A percentile compares a stretch with the other conserved stretches of the same genome.
Conservation (phyloP, 768 basidiomycete species). For the Rhizopogon vesiculosus region DNA sequence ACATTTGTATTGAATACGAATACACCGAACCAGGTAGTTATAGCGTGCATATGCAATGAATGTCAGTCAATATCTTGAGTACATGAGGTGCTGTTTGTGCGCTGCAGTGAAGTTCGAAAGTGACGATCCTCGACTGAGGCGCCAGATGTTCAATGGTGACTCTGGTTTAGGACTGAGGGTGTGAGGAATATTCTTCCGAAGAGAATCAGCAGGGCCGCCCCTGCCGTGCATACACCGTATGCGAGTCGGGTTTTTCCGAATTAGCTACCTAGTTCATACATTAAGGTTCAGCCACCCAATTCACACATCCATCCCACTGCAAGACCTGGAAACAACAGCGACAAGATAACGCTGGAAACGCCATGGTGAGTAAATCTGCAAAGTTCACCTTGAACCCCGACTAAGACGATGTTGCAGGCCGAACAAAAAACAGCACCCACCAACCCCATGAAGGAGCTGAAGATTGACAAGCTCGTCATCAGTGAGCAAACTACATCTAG, state of each 20-base stretch:
- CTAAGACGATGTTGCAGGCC: constrained; percentile 43
- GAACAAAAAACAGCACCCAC: constrained; percentile 84
- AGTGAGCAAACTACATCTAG: constrained; percentile 56
- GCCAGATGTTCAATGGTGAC: no score
- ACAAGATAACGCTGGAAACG: constrained; percentile 29
- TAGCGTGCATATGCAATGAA: background rate
- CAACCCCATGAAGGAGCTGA: constrained; percentile 95
- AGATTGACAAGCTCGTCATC: constrained; percentile 98
- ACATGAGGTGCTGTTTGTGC: no score
- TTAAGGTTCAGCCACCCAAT: constrained; percentile 27
- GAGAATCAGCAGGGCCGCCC: no score
- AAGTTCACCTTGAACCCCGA: background rate
- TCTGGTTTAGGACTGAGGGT: no score
- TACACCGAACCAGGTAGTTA: background rate
- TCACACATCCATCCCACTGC: background rate
- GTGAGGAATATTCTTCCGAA: no score
- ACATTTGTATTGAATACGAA: background rate
- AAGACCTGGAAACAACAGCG: constrained; percentile 13
- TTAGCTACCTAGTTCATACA: background rate
- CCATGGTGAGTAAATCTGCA: constrained; percentile 19
- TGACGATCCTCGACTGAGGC: no score
- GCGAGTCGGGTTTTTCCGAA: background rate
- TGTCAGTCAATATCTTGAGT: no score
- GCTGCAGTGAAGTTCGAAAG: no score
- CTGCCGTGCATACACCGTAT: no score